Percentiles rank a stretch among this genome's conserved stretches.
Evolutionary conservation across 495 filamentous ascomycete genomes (phyloP).

Genomic region (Penicillium malachiteum): DNA sequence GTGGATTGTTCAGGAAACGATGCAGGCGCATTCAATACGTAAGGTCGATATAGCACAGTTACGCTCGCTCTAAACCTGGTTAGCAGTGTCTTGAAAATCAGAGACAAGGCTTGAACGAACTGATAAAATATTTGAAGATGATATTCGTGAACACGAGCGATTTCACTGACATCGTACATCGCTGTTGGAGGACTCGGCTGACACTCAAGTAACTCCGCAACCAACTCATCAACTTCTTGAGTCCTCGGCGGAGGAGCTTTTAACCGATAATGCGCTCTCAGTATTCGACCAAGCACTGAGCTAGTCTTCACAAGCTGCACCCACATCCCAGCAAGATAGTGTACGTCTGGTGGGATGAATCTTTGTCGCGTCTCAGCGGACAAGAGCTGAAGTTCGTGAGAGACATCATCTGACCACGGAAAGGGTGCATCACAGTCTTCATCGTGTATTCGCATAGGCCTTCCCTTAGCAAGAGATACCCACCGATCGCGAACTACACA

Average conservation of each 20-base stretch:
- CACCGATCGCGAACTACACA: slow-evolving; percentile 4
- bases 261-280: neutral
- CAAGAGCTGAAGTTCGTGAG: neutral
- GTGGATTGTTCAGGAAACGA: slow-evolving; percentile 4
- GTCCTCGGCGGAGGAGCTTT: neutral
- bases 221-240: neutral
- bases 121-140: slow-evolving; percentile 5
- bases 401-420: neutral
- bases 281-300: neutral
- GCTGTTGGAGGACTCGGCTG: neutral
- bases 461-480: slow-evolving; percentile 3
- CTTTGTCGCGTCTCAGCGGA: neutral
- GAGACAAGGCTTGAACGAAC: neutral
- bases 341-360: neutral
- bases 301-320: neutral
- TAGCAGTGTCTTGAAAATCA: neutral
- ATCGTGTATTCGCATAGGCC: slow-evolving; percentile 7
- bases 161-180: neutral
- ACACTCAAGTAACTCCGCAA: neutral
- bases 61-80: neutral
- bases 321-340: slow-evolving; percentile 2
- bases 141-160: slow-evolving; percentile 1
- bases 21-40: neutral
- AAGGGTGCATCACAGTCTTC: slow-evolving; percentile 3
- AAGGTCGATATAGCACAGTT: slow-evolving; percentile 1